phyloP scores from a whole-genome alignment of 495 filamentous ascomycete species.

The Hypoxylon fuscum region DNA sequence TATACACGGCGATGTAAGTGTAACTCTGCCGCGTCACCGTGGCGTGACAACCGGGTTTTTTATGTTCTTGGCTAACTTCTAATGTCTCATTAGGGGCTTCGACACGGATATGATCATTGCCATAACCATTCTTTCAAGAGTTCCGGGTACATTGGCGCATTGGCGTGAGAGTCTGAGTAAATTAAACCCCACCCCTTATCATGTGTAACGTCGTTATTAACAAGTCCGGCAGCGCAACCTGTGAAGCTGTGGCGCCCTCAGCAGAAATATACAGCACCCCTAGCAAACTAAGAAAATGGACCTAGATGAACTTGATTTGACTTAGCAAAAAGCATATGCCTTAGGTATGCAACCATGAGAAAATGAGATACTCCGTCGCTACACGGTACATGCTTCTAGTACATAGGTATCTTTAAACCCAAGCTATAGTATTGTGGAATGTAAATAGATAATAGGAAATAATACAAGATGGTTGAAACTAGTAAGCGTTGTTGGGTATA shows the following conservation, averaged over 20 bases:
- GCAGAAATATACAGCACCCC: slow-evolving; percentile 39
- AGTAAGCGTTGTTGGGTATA: not conserved
- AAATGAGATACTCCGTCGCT: not conserved
- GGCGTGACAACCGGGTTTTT: not conserved
- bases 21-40: not conserved
- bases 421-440: not conserved
- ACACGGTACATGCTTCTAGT: not conserved
- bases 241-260: slow-evolving; percentile 43
- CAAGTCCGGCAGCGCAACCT: slow-evolving; percentile 34
- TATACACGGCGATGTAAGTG: slow-evolving; percentile 62
- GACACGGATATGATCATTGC: slow-evolving; percentile 40
- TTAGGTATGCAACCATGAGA: not conserved
- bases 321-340: not conserved
- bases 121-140: slow-evolving; percentile 41
- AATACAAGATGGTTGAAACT: not conserved
- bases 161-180: slow-evolving; percentile 47
- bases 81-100: slow-evolving; percentile 32
- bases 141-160: slow-evolving; percentile 43
- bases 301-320: not conserved
- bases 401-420: not conserved
- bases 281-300: slow-evolving; percentile 29
- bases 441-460: not conserved
- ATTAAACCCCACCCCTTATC: slow-evolving; percentile 12
- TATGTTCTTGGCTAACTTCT: slow-evolving; percentile 4
- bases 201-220: slow-evolving; percentile 6